phyloP scores from a whole-genome alignment of 768 basidiomycete species.

The Rhodotorula toruloides region DNA sequence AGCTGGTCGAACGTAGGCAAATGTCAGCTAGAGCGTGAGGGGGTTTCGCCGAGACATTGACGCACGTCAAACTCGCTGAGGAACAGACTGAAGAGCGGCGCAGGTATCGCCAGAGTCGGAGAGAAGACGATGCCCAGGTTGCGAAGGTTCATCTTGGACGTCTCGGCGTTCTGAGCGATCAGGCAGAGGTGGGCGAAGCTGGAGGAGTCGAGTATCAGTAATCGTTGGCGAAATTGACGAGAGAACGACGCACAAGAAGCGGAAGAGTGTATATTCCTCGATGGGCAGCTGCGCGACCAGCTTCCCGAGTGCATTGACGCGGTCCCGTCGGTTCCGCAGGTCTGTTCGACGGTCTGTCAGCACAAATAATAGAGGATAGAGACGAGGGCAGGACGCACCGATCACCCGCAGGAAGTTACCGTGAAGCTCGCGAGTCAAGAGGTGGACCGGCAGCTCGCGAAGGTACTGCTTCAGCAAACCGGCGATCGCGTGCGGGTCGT shows the following conservation, averaged over 20 bases:
- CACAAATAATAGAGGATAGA: not conserved
- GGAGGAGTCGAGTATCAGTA: not conserved
- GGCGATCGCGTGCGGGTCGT: conserved; percentile 96
- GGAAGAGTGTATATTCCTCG: conserved; percentile 86
- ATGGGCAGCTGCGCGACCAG: conserved; percentile 83
- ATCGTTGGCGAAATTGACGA: not conserved
- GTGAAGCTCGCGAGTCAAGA: conserved; percentile 87
- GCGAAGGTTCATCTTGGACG: conserved; percentile 98
- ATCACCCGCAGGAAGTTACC: conserved; percentile 85
- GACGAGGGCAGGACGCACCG: conserved; percentile 56
- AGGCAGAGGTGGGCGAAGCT: conserved; percentile 71
- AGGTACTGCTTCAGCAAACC: conserved; percentile 84
- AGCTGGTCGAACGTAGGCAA: not conserved
- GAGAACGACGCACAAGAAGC: conserved; percentile 65
- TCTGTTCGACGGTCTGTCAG: conserved; percentile 53
- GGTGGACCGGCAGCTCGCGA: conserved; percentile 85
- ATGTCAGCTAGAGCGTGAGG: not conserved
- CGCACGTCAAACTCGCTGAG: conserved; percentile 37
- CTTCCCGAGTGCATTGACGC: conserved; percentile 76
- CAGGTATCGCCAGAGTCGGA: conserved; percentile 95
- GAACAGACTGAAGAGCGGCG: conserved; percentile 46
- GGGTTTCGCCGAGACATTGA: not conserved
- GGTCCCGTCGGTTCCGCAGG: conserved; percentile 77
- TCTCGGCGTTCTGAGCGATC: conserved; percentile 78
- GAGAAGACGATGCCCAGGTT: conserved; percentile 99